A percentile compares a stretch with the other conserved stretches of the same genome.
Conservation (phyloP, 2,329 filamentous ascomycete genomes). For the Cytospora piceae region DNA sequence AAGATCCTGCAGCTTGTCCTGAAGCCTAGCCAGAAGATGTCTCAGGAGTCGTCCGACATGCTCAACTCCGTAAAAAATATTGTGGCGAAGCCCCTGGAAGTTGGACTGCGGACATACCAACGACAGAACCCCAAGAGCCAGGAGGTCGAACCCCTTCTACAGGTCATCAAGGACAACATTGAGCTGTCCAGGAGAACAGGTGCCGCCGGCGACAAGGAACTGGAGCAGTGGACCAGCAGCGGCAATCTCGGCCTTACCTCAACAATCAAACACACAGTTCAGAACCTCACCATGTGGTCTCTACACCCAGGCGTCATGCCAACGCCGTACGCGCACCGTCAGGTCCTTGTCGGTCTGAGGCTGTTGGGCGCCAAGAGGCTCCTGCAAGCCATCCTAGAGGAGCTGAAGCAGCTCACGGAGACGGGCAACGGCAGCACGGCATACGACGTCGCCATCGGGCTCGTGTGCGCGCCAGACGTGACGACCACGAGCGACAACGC, state of each 20-base stretch:
- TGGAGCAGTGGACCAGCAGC: slow-evolving; percentile 68
- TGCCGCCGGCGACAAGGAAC: slow-evolving; percentile 65
- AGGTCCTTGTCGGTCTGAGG: slow-evolving; percentile 63
- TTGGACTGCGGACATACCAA: slow-evolving; percentile 68
- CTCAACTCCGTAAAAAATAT: slow-evolving; percentile 72
- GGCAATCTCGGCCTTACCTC: slow-evolving; percentile 59
- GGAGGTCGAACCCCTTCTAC: slow-evolving; percentile 70
- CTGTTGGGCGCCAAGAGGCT: slow-evolving; percentile 65
- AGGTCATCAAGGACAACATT: slow-evolving; percentile 64
- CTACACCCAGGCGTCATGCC: slow-evolving; percentile 60
- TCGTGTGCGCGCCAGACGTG: slow-evolving; percentile 70
- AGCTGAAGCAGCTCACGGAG: slow-evolving; percentile 66
- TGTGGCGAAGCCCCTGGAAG: slow-evolving; percentile 69
- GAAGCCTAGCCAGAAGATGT: slow-evolving; percentile 66
- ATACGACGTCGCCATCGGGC: slow-evolving; percentile 65
- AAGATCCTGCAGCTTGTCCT: slow-evolving; percentile 74
- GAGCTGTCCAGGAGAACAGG: slow-evolving; percentile 64
- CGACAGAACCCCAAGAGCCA: slow-evolving; percentile 68
- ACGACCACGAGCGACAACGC: slow-evolving; percentile 49
- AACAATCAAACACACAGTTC: slow-evolving; percentile 63
- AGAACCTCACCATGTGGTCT: slow-evolving; percentile 69
- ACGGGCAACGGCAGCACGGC: slow-evolving; percentile 62
- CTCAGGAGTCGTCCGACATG: slow-evolving; percentile 72
- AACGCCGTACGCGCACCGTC: slow-evolving; percentile 72
- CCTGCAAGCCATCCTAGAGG: slow-evolving; percentile 66